These are phyloP conservation scores for Populus hybrid DNA, from an alignment of 441 rosid species.

Conservation along the genomic window DNA sequence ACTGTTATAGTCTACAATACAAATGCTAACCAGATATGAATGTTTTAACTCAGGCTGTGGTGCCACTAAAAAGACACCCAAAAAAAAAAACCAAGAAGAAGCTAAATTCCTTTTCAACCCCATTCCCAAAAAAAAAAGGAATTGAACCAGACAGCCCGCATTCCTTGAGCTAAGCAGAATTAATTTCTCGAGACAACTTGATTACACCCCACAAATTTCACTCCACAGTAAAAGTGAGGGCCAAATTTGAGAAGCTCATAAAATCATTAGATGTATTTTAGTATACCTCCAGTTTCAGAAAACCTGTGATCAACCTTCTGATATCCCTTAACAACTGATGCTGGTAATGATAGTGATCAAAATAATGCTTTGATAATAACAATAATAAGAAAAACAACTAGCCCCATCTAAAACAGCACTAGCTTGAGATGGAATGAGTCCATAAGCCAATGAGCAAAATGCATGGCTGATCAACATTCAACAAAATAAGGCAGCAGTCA, in stretches of 20 bases:
- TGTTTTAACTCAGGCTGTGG: neutral
- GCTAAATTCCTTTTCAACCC: neutral
- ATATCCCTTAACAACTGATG: neutral
- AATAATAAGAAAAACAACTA: neutral
- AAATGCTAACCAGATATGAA: neutral
- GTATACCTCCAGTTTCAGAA: neutral
- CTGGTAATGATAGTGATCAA: neutral
- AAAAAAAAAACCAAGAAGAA: neutral
- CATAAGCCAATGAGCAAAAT: neutral
- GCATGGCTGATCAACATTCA: neutral
- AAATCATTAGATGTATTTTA: neutral
- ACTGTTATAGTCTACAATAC: slow-evolving; percentile 6
- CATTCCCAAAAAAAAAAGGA: neutral
- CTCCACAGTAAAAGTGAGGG: neutral
- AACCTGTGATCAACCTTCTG: neutral
- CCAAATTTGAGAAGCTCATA: neutral
- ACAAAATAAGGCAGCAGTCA: neutral
- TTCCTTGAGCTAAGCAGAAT: neutral
- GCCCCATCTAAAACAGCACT: slow-evolving; percentile 1
- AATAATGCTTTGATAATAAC: neutral
- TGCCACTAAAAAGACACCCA: slow-evolving; percentile 1
- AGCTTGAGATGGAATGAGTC: neutral
- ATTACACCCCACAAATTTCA: neutral
- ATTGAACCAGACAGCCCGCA: neutral
- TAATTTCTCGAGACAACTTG: neutral